Evolutionary conservation across 2,329 filamentous ascomycete species (phyloP), one percentile per base, ranked within the genome.

Genomic region (Epichloe hybrida): DNA sequence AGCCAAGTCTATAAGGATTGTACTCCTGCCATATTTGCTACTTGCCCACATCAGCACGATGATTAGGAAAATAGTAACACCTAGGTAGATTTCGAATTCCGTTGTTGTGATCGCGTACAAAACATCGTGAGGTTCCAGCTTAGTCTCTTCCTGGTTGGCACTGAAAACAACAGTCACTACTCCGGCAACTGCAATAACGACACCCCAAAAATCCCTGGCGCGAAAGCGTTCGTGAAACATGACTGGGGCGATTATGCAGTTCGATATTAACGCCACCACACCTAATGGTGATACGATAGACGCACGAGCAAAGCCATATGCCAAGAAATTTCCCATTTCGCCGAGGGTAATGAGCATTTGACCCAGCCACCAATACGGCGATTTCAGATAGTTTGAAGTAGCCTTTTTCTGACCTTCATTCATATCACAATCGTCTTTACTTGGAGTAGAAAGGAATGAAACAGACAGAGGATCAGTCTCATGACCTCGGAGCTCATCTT

Each of bases 241-340:
- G 55, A 93, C 82, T 0, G 93, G 93, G 2, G 93, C 93, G 63
- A 98, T 95, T 53, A 98, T 80, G 67, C 93, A 98, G 69, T 98
- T 98, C 43, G 90, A 95, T 44, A 98, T 83, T 55, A 98, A 73
- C 2, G 93, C 93, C 12, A 98, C 93, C n/a, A 98, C 93, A 9
- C 93, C 93, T 5, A 98, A 74, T 0, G 93, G 93, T 36, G 90
- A 96, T 41, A 98, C 93, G 60, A 98, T 96, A 13, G 93, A 97
- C 7, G 93, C 93, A 3, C 93, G 93, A 34, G 93, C 93, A 65
- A 98, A 98, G 23, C 93, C 93, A 62, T 98, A 98, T 0, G 93
- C 93, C 55, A 98, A 72, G 63, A 98, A 98, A 66, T 98, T 98
- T 48, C 93, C 93, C 63, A 86, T 84, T 70, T 98, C 93, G 52